Conservation (phyloP, 805 yeast species). For the Kodamaea sagamina region DNA sequence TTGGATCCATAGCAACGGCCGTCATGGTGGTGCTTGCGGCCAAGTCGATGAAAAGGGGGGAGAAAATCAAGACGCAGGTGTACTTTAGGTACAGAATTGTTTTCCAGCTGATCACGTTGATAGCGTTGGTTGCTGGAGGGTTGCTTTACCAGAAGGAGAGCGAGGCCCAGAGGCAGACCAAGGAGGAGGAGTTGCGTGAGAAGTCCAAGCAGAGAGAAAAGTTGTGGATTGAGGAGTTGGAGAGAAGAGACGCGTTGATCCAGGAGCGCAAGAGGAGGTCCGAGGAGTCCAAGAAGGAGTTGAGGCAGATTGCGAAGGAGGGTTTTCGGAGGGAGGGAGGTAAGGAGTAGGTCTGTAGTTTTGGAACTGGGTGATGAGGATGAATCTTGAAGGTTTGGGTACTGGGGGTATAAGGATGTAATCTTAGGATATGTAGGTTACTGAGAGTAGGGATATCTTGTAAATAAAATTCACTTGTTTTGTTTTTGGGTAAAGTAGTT, state of each 20-base stretch:
- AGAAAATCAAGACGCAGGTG: slow-evolving; percentile 72
- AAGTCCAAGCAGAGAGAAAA: slow-evolving; percentile 84
- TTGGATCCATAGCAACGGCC: slow-evolving; percentile 76
- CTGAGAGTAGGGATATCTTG: too few relatives aligned
- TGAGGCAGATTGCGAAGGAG: slow-evolving; percentile 33
- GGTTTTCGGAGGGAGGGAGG: slow-evolving; percentile 33
- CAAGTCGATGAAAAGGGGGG: slow-evolving; percentile 69
- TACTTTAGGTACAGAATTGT: slow-evolving; percentile 91
- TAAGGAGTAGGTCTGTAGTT: background rate
- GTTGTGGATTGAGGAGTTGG: slow-evolving; percentile 88
- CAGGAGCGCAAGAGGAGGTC: slow-evolving; percentile 70
- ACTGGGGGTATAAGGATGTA: too few relatives aligned
- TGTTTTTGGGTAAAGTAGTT: too few relatives aligned
- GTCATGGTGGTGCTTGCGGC: slow-evolving; percentile 83
- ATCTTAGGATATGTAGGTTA: too few relatives aligned
- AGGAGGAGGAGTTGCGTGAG: slow-evolving; percentile 66
- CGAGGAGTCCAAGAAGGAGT: slow-evolving; percentile 54
- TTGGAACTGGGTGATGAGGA: background rate
- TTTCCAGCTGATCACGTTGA: slow-evolving; percentile 79
- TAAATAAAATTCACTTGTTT: too few relatives aligned
- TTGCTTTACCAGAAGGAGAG: slow-evolving; percentile 58
- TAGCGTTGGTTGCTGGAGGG: slow-evolving; percentile 82
- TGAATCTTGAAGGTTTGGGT: too few relatives aligned
- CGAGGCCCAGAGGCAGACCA: slow-evolving; percentile 46
- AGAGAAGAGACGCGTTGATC: slow-evolving; percentile 76